Base-by-base conservation (phyloP, 305 asterid species). In the Stenogyne calaminthoides region DNA sequence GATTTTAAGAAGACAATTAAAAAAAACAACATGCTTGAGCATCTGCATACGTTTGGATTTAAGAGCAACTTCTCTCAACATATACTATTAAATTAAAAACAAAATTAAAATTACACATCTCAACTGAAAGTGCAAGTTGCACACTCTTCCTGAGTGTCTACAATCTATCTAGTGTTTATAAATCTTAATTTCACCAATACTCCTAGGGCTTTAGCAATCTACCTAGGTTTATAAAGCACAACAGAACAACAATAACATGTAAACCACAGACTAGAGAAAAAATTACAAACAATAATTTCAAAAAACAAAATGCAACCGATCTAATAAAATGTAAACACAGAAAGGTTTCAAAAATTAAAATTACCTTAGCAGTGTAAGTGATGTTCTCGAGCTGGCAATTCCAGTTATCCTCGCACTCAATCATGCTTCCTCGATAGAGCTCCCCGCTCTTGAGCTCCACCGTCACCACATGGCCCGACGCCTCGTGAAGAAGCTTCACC, bases 391-490 rank as follows among this genome's bases (percentile, higher is more conserved):
- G 96, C 82, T 93, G 97, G 77, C 96, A 93, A 77, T 92, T 92
- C 97, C 97, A 92, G 72, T 92, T 92, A 58, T 92, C 98, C 80
- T 92, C 95, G 71, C 97, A 92, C 85, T 90, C 98, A 49, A 92
- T 79, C 98, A 92, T 90, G 78, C 97, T 90, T 61, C 98, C 97
- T 25, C 97, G 83, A 67, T 92, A 92, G 1, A 92, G 85, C 87
- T 90, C 97, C 46, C 98, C 98, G 80, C 95, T 92, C 83, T 89
- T 93, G 65, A 91, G 84, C 81, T 93, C 97, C 40, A 91, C 97
- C 16, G 95, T 89, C 67, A 93, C 98, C 10, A 91, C 74, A 79
- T 93, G 96, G 10, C 97, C 98, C 29, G 97, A 85, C 72, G 97
- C 97, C 81, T 90, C 98, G 81, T 92, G 97, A 51, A 92, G 88